phyloP scores from a whole-genome alignment of 2,329 filamentous ascomycete genomes.

The Aspergillus ochraceoroseus region DNA sequence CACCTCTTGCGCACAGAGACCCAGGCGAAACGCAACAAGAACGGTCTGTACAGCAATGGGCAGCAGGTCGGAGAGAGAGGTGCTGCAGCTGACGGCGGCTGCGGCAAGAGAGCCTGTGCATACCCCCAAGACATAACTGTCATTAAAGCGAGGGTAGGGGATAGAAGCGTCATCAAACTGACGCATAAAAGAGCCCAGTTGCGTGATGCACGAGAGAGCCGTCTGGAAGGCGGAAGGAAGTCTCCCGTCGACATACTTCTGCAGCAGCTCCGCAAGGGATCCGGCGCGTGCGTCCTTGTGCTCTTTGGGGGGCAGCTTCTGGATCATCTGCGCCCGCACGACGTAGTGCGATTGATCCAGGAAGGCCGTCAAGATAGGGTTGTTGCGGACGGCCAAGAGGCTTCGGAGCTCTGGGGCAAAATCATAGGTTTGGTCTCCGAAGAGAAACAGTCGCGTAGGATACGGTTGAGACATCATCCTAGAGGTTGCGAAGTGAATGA shows the following conservation, averaged over 20 bases:
- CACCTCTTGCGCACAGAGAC: constrained; percentile 13
- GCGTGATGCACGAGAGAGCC: constrained; percentile 11
- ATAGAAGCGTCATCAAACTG: constrained; percentile 4
- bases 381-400: not conserved
- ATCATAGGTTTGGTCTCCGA: constrained; percentile 21
- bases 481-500: not conserved
- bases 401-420: constrained; percentile 3
- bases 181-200: constrained; percentile 14
- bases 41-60: constrained; percentile 36
- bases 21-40: constrained; percentile 33
- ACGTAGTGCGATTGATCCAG: constrained; percentile 9
- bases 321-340: constrained; percentile 11
- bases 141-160: constrained; percentile 4
- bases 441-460: constrained; percentile 15
- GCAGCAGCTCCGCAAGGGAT: constrained; percentile 10
- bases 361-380: constrained; percentile 13
- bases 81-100: constrained; percentile 29
- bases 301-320: not conserved
- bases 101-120: constrained; percentile 36
- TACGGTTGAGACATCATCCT: not conserved
- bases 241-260: constrained; percentile 5
- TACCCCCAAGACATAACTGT: constrained; percentile 23
- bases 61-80: constrained; percentile 32
- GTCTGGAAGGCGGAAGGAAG: constrained; percentile 8
- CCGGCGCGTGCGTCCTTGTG: constrained; percentile 9